Percentiles rank a stretch among this genome's conserved stretches.
Evolutionary conservation across 2,329 filamentous ascomycete species (phyloP).

Genomic region (Phaeosphaeriaceae sp.): DNA sequence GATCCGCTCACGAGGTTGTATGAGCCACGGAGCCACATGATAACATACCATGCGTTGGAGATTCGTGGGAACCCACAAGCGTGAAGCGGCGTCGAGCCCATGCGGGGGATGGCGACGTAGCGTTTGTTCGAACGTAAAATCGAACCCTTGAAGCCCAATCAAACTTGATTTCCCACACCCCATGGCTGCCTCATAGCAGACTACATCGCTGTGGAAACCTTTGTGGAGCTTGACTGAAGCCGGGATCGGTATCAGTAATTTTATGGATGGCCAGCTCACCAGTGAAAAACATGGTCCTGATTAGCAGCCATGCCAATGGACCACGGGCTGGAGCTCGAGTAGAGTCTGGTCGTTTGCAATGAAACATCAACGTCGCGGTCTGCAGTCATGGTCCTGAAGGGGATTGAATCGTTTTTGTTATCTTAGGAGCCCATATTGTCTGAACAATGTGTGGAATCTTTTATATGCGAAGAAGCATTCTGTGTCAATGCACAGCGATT

Average conservation of each 20-base stretch:
- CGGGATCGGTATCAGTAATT: not conserved
- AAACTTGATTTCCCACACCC: not conserved
- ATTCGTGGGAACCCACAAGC: conserved; percentile 7
- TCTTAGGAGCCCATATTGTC: no score
- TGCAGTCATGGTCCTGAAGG: no score
- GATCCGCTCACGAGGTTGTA: not conserved
- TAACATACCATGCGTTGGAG: conserved; percentile 19
- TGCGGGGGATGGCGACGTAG: not conserved
- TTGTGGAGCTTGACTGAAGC: not conserved
- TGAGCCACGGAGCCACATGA: not conserved
- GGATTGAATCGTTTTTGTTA: no score
- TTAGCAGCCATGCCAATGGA: no score
- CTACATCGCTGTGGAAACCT: not conserved
- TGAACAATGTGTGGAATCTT: no score
- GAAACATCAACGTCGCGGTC: no score
- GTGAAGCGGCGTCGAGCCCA: conserved; percentile 8
- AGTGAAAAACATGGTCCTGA: no score
- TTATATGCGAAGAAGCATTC: no score
- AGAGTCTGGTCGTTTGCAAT: no score
- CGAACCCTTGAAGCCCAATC: not conserved
- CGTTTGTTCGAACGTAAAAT: conserved; percentile 1
- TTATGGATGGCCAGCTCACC: not conserved
- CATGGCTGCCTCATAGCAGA: not conserved
- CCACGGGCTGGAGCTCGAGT: no score
- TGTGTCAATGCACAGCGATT: no score